A percentile compares a stretch with the other conserved stretches of the same genome.
Evolutionary conservation across 2,329 filamentous ascomycete species (phyloP).

Genomic region (Fusarium clavum): DNA sequence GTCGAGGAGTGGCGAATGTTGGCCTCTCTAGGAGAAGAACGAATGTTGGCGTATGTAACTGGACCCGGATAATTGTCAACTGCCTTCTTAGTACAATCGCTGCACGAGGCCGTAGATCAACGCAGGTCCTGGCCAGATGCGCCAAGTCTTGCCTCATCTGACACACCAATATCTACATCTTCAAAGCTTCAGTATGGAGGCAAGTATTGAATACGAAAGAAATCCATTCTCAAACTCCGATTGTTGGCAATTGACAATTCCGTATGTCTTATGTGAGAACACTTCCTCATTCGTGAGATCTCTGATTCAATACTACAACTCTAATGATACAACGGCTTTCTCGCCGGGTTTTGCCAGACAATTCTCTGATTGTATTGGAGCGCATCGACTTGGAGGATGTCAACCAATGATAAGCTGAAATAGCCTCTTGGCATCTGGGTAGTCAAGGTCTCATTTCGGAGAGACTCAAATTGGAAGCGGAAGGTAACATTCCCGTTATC

Average conservation of each 20-base stretch:
- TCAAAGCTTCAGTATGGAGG: background rate
- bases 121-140: background rate
- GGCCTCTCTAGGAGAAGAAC: background rate
- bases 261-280: background rate
- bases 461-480: background rate
- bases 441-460: background rate
- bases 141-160: background rate
- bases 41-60: background rate
- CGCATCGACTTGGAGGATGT: background rate
- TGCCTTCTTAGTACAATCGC: background rate
- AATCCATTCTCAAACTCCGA: background rate
- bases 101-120: background rate
- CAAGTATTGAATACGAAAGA: background rate
- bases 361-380: background rate
- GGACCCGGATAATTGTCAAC: background rate
- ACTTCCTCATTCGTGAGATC: background rate
- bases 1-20: accelerated
- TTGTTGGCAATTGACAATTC: background rate
- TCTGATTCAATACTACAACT: no score
- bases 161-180: background rate
- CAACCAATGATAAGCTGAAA: background rate
- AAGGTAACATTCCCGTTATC: background rate
- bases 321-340: background rate
- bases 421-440: background rate
- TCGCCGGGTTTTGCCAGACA: background rate